phyloP scores from a whole-genome alignment of 1,284 basidiomycete species.

The Chiua sp. region DNA sequence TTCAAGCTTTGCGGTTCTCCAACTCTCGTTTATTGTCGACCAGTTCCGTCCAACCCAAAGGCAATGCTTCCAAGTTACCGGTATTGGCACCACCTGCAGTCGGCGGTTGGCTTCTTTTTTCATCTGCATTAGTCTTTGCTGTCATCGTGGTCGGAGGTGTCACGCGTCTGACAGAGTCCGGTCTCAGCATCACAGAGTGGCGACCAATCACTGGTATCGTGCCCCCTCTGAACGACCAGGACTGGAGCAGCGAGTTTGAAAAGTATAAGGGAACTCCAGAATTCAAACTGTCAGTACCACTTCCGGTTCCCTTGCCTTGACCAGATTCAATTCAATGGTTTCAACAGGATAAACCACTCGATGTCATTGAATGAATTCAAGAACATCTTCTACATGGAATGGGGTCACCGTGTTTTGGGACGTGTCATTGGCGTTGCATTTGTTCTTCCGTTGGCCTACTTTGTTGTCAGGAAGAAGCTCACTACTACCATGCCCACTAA shows the following conservation, averaged over 20 bases:
- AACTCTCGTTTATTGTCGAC: conserved; percentile 50
- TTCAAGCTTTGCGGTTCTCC: conserved; percentile 24
- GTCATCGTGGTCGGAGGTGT: conserved; percentile 97
- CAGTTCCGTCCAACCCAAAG: conserved; percentile 32
- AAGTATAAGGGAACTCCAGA: conserved; percentile 98
- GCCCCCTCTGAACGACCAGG: conserved; percentile 77
- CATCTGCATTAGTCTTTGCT: conserved; percentile 85
- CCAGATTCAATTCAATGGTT: conserved; percentile 6
- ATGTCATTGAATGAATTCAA: conserved; percentile 94
- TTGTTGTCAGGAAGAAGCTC: conserved; percentile 72
- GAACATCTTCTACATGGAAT: conserved; percentile 98
- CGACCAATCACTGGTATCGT: conserved; percentile 90
- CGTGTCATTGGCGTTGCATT: conserved; percentile 88
- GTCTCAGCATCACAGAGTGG: conserved; percentile 99
- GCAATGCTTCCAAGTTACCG: conserved; percentile 46
- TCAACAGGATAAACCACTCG: conserved; percentile 82
- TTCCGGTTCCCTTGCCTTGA: not conserved
- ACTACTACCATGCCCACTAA: conserved; percentile 65
- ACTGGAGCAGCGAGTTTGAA: conserved; percentile 92
- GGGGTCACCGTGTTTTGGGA: conserved; percentile 94
- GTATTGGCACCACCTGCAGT: conserved; percentile 78
- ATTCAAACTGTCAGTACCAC: conserved; percentile 83
- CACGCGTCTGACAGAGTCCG: conserved; percentile 97
- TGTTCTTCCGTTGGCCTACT: conserved; percentile 82
- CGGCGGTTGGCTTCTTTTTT: conserved; percentile 82